A percentile compares a stretch with the other conserved stretches of the same genome.
Evolutionary conservation across 2,329 filamentous ascomycete genomes (phyloP).

Genomic region (Epichloe gansuensis): DNA sequence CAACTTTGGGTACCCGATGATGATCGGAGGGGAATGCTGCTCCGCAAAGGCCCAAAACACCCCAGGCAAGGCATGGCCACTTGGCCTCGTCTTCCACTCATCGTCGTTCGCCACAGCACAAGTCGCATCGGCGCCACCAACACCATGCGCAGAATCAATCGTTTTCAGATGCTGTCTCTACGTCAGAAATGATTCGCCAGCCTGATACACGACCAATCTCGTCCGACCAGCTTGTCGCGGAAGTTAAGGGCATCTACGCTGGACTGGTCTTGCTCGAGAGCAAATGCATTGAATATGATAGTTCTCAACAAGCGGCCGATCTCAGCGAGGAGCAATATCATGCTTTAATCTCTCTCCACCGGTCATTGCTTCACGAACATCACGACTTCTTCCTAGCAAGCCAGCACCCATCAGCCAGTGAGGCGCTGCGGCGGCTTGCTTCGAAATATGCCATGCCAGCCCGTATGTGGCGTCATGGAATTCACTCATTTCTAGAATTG

Average conservation of each 20-base stretch:
- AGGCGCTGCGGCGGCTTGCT: constrained; percentile 54
- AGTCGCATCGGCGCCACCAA: not conserved
- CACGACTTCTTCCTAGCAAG: constrained; percentile 79
- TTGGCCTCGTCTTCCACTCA: not conserved
- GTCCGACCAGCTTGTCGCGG: constrained; percentile 65
- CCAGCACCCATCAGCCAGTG: constrained; percentile 70
- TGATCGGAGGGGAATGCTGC: constrained; percentile 1
- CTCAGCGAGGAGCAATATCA: constrained; percentile 67
- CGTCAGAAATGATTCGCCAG: constrained; percentile 21
- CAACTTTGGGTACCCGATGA: constrained; percentile 20
- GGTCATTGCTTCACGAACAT: constrained; percentile 70
- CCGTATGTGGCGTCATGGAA: constrained; percentile 87
- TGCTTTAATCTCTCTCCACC: constrained; percentile 67
- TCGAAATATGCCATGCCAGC: constrained; percentile 85
- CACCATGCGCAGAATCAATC: not conserved
- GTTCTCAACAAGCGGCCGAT: constrained; percentile 34
- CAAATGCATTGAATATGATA: constrained; percentile 77
- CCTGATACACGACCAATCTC: constrained; percentile 58
- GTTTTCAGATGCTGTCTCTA: constrained; percentile 3
- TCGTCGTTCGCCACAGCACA: constrained; percentile 4
- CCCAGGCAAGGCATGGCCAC: constrained; percentile 1
- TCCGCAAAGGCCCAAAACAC: constrained; percentile 3
- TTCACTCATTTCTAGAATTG: constrained; percentile 73
- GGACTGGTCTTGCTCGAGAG: constrained; percentile 77
- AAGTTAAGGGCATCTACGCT: constrained; percentile 75